Conservation (phyloP, 257 asterid species). For the Nicotiana obtusifolia region DNA sequence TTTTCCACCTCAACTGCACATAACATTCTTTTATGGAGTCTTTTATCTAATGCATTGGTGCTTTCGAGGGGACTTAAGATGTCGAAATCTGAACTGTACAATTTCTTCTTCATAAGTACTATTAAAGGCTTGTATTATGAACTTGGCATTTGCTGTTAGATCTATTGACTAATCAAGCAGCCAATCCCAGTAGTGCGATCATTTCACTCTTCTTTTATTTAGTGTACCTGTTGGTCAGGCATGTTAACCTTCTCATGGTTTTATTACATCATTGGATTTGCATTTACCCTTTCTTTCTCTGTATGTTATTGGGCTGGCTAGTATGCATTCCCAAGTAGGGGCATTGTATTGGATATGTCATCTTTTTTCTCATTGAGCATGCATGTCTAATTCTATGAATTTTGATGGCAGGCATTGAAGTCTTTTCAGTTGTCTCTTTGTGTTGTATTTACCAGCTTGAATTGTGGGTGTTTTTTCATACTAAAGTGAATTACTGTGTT, state of each 20-base stretch:
- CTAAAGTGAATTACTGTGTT: conserved; percentile 9
- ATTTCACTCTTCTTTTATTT: background rate
- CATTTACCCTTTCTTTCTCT: background rate
- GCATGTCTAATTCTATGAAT: background rate
- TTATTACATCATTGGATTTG: background rate
- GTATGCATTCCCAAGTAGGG: background rate
- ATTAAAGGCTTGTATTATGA: background rate
- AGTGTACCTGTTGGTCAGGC: background rate
- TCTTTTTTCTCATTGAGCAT: background rate
- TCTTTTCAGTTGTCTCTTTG: conserved; percentile 5
- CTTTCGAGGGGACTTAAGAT: background rate
- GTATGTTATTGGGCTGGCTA: background rate
- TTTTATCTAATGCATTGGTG: conserved; percentile 4
- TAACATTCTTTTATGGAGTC: background rate
- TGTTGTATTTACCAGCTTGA: conserved; percentile 5
- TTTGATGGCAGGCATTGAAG: background rate
- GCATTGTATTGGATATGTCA: background rate
- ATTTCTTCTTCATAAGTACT: background rate
- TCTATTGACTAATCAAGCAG: background rate
- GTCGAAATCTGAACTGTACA: background rate
- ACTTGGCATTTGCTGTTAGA: background rate
- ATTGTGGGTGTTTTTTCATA: background rate
- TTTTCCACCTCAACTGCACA: background rate
- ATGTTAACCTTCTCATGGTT: background rate
- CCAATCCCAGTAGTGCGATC: background rate